These are phyloP conservation scores for Blastomyces percursus DNA, from an alignment of 2,329 filamentous ascomycete genomes.

Conservation along the genomic window DNA sequence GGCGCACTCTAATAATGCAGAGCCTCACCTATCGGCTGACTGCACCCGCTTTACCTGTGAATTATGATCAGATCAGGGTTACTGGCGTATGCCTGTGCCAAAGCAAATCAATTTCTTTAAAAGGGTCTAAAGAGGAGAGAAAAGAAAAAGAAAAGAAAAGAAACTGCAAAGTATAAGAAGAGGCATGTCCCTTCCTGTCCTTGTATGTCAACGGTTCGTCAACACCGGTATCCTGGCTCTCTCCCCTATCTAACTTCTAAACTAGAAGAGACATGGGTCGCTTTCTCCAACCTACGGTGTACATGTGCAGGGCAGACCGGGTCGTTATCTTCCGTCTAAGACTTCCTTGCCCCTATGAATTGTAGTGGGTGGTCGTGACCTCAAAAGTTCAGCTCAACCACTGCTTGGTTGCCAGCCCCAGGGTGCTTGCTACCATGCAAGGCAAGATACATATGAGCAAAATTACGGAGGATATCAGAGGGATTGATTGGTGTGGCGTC, in stretches of 20 bases:
- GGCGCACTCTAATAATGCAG: slow-evolving; percentile 7
- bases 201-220: neutral
- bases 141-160: neutral
- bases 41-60: neutral
- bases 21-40: slow-evolving; percentile 9
- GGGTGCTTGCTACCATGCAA: neutral
- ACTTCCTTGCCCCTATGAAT: neutral
- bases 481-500: neutral
- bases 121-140: neutral
- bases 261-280: neutral
- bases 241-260: neutral
- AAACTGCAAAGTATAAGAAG: neutral
- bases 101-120: neutral
- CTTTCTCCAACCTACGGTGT: neutral
- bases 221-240: neutral
- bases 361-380: neutral
- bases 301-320: neutral
- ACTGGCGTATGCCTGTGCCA: neutral
- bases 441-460: neutral
- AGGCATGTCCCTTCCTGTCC: neutral
- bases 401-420: neutral
- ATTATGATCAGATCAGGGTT: neutral
- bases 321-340: neutral
- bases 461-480: neutral
- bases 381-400: neutral